Evolutionary conservation across 1,139 yeast genomes (phyloP), one percentile per base, ranked within the genome.

Genomic region (Diutina neorugosa): DNA sequence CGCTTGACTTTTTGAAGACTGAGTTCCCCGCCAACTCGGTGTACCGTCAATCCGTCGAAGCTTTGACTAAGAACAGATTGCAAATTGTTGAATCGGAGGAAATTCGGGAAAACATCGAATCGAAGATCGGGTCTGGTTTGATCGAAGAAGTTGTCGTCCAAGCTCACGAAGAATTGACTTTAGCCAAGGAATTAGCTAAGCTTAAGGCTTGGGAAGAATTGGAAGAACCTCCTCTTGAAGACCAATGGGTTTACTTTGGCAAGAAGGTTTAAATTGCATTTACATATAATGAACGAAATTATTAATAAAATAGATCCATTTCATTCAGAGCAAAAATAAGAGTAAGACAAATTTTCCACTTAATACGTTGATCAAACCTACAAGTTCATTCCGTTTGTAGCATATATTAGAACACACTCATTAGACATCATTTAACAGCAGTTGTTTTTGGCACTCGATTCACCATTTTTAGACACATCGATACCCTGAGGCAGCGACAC

Each of bases 91-190:
- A 86, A 65, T 63, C 69, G 44, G 77, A 79, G 57, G 89, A 83
- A 59, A 80, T 82, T 56, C 71, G 77, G 51, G 86, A 80, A 63
- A 79, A 76, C 60, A 86, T 88, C 62, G 96, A 88, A 70, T 70
- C 73, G 58, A 72, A 82, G 65, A 84, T 88, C 59, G 96, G 95
- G 19, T 81, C 84, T 59, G 96, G 96, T 1, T 78, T 88, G 60
- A 84, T 88, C 59, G 96, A 88, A 70, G 96, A 88, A 71, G 70
- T 88, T 54, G 68, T 88, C 55, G 74, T 86, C 57, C 96, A 88
- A 70, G 96, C 96, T 16, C 80, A 84, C 60, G 95, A 87, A 57
- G 96, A 89, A 69, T 78, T 81, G 61, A 77, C 73, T 53, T 76
- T 89, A 65, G 84, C 88, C 53, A 72, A 80, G 62, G 79, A 82